Conservation (phyloP, 139 green algal species). For the Monoraphidium neglectum region DNA sequence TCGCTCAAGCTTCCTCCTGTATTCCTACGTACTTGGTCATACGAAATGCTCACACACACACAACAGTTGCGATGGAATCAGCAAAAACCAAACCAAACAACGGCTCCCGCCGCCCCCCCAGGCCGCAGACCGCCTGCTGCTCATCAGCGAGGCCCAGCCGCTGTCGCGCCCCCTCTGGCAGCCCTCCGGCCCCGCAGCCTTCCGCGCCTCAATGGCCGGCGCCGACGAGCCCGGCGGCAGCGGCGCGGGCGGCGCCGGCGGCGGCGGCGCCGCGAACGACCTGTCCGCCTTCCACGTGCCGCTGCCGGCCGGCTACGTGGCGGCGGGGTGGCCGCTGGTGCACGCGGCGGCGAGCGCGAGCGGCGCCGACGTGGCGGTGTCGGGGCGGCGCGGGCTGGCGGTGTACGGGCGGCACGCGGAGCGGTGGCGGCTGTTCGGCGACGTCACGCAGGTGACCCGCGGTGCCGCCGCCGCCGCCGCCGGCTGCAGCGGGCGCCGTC, state of each 20-base stretch:
- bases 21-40: neutral
- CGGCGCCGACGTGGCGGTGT: slow-evolving; percentile 83
- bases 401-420: slow-evolving; percentile 67
- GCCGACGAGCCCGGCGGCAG: neutral
- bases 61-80: neutral
- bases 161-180: slow-evolving; percentile 23
- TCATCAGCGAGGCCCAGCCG: slow-evolving; percentile 65
- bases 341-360: slow-evolving; percentile 52
- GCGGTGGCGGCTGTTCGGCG: slow-evolving; percentile 85
- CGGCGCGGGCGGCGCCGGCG: slow-evolving; percentile 16
- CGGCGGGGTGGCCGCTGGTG: slow-evolving; percentile 65
- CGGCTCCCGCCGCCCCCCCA: slow-evolving; percentile 5
- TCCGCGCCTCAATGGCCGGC: neutral
- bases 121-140: slow-evolving; percentile 80
- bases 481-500: too few species aligned
- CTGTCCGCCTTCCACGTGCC: slow-evolving; percentile 64
- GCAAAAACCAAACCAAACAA: too few species aligned
- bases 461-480: too few species aligned
- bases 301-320: slow-evolving; percentile 71
- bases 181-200: neutral
- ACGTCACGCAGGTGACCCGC: slow-evolving; percentile 87
- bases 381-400: slow-evolving; percentile 74
- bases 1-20: neutral
- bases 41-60: neutral
- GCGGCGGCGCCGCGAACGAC: slow-evolving; percentile 18